Base-by-base conservation (phyloP, 257 asterid genomes). In the Apocynum venetum region DNA sequence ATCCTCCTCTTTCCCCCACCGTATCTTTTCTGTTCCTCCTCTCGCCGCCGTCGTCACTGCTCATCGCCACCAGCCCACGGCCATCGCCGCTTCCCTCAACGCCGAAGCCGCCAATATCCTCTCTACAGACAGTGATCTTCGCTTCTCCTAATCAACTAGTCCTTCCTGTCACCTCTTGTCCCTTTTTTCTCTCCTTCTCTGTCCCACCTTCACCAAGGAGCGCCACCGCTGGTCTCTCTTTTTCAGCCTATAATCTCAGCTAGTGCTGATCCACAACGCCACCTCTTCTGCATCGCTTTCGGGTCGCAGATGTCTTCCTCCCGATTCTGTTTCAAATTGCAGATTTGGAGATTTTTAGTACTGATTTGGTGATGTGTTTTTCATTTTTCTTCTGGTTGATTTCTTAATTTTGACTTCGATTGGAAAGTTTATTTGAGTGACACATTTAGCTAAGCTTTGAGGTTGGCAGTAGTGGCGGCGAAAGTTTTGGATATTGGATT, bases 31-130 rank as follows among this genome's bases (percentile, higher is more conserved):
- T 63, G 0, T 20, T 46, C 73, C 51, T 41, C 38, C 36, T 20
- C 72, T 67, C 7, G 52, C 52, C 15, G 72, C 72, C 72, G 72
- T 19, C 38, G 72, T 67, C 51, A 19, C 53, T 68, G 38, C 51
- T 17, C 52, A 4, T 48, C 52, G 73, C 68, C 68, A 3, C 67
- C 67, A 20, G 19, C 44, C 17, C 44, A 12, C 7, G 8, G 40
- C 38, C 68, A 4, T 35, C 14, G 43, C 41, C 70, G 46, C 9
- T 41, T 36, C 3, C 70, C 70, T 19, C 70, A 46, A 46, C 25
- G 5, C 31, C 25, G 43, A 46, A 6, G 5, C 31, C 25, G 43
- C 44, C 47, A 15, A 19, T 2, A 15, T 4, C 48, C 7, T 38
- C 48, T 38, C 46, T 17, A 14, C 2, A 6, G 5, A 1, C 40